phyloP scores from a whole-genome alignment of 169 alveolate species.

The Pseudocohnilembus persalinus region DNA sequence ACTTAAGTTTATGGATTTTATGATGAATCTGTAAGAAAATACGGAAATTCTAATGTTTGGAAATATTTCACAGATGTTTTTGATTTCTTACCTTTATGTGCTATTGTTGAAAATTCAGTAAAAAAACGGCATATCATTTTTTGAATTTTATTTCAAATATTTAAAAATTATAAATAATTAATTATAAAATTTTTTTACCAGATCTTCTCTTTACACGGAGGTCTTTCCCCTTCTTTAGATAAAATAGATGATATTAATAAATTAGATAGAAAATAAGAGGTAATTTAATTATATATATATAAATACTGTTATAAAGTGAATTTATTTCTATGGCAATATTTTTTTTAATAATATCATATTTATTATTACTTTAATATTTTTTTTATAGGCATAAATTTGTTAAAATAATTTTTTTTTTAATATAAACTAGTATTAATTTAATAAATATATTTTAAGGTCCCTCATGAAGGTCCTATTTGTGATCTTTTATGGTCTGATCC shows the following conservation, averaged over 20 bases:
- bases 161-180: conserved; percentile 11
- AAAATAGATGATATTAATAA: conserved; percentile 45
- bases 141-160: conserved; percentile 4
- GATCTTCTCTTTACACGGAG: conserved; percentile 68
- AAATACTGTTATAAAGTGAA: too few species aligned
- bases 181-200: not conserved
- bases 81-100: conserved; percentile 44
- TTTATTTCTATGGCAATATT: too few species aligned
- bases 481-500: conserved; percentile 54
- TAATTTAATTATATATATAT: too few species aligned
- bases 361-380: too few species aligned
- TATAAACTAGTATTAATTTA: not conserved
- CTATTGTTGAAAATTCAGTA: conserved; percentile 61
- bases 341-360: too few species aligned
- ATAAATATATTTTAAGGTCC: conserved; percentile 9
- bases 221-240: conserved; percentile 49
- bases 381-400: too few species aligned
- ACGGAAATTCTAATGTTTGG: conserved; percentile 52
- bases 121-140: not conserved
- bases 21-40: conserved; percentile 59
- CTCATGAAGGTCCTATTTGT: conserved; percentile 50
- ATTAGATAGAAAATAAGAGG: conserved; percentile 48
- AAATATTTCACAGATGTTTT: conserved; percentile 54
- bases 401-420: too few species aligned
- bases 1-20: conserved; percentile 62